A percentile compares a stretch with the other conserved stretches of the same genome.
phyloP scores from a whole-genome alignment of 768 basidiomycete species.

The Cystofilobasidium capitatum region DNA sequence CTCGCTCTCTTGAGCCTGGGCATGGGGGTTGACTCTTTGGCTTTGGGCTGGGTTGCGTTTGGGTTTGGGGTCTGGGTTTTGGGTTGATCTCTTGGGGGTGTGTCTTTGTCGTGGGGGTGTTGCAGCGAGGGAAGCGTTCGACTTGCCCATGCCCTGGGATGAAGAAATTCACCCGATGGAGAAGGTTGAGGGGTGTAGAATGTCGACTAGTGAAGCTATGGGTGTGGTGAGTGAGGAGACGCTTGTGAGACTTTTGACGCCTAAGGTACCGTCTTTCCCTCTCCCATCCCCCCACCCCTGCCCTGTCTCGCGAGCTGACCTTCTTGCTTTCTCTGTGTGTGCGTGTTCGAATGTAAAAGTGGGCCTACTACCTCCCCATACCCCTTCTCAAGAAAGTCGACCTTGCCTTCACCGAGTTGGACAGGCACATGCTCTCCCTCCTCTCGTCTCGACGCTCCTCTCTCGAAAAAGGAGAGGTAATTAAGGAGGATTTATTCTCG shows the following conservation, averaged over 20 bases:
- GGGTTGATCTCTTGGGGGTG: too few relatives aligned
- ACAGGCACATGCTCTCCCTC: conserved; percentile 13
- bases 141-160: conserved; percentile 9
- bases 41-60: too few relatives aligned
- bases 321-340: too few relatives aligned
- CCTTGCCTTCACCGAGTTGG: conserved; percentile 15
- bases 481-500: conserved; percentile 15
- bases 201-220: conserved; percentile 11
- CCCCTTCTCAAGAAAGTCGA: not conserved
- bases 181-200: not conserved
- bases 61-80: too few relatives aligned
- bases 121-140: conserved; percentile 14
- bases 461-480: not conserved
- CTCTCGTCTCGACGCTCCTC: not conserved
- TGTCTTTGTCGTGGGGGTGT: too few relatives aligned
- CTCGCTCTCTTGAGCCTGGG: too few relatives aligned
- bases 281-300: too few relatives aligned
- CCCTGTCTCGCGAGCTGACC: too few relatives aligned
- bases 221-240: not conserved
- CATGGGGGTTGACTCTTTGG: too few relatives aligned
- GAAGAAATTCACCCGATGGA: not conserved
- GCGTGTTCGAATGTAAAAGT: too few relatives aligned
- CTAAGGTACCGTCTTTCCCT: too few relatives aligned
- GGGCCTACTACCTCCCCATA: not conserved
- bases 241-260: not conserved